Conservation (phyloP, 192 early-diverging fungal genomes). For the Podila horticola region DNA sequence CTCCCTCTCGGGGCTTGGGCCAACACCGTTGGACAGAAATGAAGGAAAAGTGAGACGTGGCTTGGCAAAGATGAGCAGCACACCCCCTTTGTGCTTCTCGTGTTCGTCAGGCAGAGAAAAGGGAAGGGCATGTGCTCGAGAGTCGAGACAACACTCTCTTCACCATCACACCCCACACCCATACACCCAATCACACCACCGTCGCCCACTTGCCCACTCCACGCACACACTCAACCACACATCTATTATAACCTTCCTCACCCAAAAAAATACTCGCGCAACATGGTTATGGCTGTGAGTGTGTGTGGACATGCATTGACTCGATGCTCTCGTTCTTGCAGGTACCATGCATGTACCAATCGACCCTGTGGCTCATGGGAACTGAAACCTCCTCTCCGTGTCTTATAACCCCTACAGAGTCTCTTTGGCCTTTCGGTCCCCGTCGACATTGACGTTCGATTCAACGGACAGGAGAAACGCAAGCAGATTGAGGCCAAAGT, state of each 20-base stretch:
- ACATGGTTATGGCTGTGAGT: slow-evolving; percentile 47
- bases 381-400: background rate
- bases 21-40: too few relatives aligned
- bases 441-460: slow-evolving; percentile 89
- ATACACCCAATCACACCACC: too few relatives aligned
- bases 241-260: background rate
- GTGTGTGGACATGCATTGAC: background rate
- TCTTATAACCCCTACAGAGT: slow-evolving; percentile 45
- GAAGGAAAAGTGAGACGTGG: too few relatives aligned
- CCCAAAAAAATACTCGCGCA: background rate
- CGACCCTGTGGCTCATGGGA: too few relatives aligned
- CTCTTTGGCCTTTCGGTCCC: slow-evolving; percentile 85
- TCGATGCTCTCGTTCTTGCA: background rate
- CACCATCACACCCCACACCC: background rate
- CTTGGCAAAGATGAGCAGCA: too few relatives aligned
- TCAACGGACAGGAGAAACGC: slow-evolving; percentile 87
- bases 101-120: too few relatives aligned
- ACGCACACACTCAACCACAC: background rate
- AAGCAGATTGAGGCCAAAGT: slow-evolving; percentile 95
- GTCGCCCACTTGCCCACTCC: background rate
- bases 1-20: too few relatives aligned
- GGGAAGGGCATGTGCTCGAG: too few relatives aligned
- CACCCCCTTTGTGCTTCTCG: too few relatives aligned
- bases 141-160: background rate
- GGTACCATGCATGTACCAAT: background rate